Evolutionary conservation across 768 basidiomycete species (phyloP), one percentile per base, ranked within the genome.

Genomic region (Lactarius quietus): DNA sequence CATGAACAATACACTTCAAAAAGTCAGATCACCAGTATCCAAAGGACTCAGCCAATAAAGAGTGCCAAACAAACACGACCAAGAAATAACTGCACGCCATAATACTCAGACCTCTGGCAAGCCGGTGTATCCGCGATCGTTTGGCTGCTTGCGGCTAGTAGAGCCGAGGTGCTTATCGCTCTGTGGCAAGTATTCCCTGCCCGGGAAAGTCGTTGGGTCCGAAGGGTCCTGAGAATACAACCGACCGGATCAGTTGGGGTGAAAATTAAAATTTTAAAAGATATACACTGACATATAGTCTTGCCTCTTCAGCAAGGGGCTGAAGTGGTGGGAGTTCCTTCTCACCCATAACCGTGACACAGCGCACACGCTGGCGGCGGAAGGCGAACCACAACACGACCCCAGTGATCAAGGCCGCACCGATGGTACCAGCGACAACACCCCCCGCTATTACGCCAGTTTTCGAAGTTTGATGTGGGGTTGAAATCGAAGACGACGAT

Each of bases 361-460:
- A 8, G 58, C 63, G 68, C 54, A 76, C 68, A 39, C 74, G 75
- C 23, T 70, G 71, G 39, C 68, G 76, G 43, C 54, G 73, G 41
- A 68, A 71, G 33, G 74, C 67, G 66, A 81, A 78, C 78, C 81
- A 86, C 59, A 80, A 69, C 8, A 74, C 51, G 9, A 70, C 66
- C 1, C 73, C 81, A 3, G 70, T 79, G 15, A 86, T 73, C 53
- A 82, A 67, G 15, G 78, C 80, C 23, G 84, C 63, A n/a, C 73
- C 78, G 31, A 83, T 77, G 0, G 87, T 64, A n/a, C 82, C 84
- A 6, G 84, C 85, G 10, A 86, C 77, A 9, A 84, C 82, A 20
- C 88, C 87, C 51, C 87, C 87, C 0, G 83, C 84, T 39, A 88
- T 87, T 23, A 83, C 84, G 1, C 86, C 86, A 2, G 82, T 79